Evolutionary conservation across 805 yeast genomes (phyloP).

Genomic region (Candida endomychidarum): DNA sequence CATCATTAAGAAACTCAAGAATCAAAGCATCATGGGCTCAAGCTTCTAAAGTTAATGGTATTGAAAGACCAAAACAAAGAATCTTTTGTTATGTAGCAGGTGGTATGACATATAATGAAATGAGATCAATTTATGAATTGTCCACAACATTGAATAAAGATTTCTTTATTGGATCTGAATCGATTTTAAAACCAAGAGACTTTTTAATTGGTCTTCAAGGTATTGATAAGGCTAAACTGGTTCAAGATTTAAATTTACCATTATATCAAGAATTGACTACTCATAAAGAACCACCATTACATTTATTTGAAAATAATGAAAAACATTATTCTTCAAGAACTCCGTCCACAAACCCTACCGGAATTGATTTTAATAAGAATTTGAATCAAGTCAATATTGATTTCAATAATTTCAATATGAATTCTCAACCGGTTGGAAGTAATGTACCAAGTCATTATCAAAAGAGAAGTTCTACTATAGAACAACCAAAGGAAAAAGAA

Average conservation of each 20-base stretch:
- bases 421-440: conserved; percentile 11
- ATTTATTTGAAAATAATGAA: conserved; percentile 36
- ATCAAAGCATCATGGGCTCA: conserved; percentile 80
- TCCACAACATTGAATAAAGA: conserved; percentile 64
- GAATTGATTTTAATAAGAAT: conserved; percentile 3
- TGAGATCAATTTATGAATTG: conserved; percentile 71
- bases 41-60: conserved; percentile 18
- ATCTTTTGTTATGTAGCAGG: conserved; percentile 84
- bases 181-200: conserved; percentile 58
- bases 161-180: conserved; percentile 79
- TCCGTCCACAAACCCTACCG: neutral
- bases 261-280: conserved; percentile 26
- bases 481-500: conserved; percentile 17
- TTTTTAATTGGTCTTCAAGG: conserved; percentile 44
- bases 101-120: conserved; percentile 82
- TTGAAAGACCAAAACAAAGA: conserved; percentile 51
- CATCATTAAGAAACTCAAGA: conserved; percentile 64
- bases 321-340: conserved; percentile 14
- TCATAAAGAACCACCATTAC: conserved; percentile 43
- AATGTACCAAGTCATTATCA: conserved; percentile 28
- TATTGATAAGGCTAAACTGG: conserved; percentile 36
- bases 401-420: conserved; percentile 15
- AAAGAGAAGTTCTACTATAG: conserved; percentile 11
- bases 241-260: conserved; percentile 43
- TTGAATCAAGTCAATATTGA: conserved; percentile 14